Conservation (phyloP, 2,329 filamentous ascomycete genomes). For the Stagonosporopsis rhizophila region DNA sequence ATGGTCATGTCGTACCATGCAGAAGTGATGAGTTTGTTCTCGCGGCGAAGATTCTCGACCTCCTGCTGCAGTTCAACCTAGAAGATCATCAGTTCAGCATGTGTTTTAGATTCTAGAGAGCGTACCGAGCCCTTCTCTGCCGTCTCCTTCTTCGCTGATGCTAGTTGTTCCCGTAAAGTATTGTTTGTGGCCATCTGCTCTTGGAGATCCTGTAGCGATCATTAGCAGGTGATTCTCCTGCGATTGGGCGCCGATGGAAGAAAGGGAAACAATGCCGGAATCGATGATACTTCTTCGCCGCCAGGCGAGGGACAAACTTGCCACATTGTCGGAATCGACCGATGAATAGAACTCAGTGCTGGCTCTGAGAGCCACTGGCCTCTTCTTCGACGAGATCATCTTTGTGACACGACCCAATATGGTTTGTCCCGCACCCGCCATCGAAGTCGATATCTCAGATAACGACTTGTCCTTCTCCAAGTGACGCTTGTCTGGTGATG, state of each 20-base stretch:
- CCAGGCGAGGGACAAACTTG: conserved; percentile 42
- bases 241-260: conserved; percentile 11
- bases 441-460: conserved; percentile 31
- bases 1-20: conserved; percentile 86
- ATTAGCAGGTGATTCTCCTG: conserved; percentile 26
- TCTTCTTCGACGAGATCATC: conserved; percentile 32
- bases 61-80: conserved; percentile 50
- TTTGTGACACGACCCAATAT: conserved; percentile 35
- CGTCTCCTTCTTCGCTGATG: conserved; percentile 43
- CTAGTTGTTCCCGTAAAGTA: conserved; percentile 40
- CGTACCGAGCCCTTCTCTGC: conserved; percentile 48
- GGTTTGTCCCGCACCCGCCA: conserved; percentile 32
- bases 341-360: conserved; percentile 27
- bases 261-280: conserved; percentile 17
- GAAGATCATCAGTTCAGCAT: conserved; percentile 1
- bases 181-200: conserved; percentile 35
- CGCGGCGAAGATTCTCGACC: conserved; percentile 75
- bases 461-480: conserved; percentile 25
- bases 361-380: conserved; percentile 22
- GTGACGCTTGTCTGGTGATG: conserved; percentile 17
- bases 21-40: conserved; percentile 79
- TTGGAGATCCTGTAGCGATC: conserved; percentile 39
- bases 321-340: conserved; percentile 27
- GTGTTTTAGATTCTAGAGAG: neutral
- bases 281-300: conserved; percentile 38